These are phyloP conservation scores for Obelidium mucronatum DNA, from an alignment of 192 early-diverging fungal species.

Conservation along the genomic window DNA sequence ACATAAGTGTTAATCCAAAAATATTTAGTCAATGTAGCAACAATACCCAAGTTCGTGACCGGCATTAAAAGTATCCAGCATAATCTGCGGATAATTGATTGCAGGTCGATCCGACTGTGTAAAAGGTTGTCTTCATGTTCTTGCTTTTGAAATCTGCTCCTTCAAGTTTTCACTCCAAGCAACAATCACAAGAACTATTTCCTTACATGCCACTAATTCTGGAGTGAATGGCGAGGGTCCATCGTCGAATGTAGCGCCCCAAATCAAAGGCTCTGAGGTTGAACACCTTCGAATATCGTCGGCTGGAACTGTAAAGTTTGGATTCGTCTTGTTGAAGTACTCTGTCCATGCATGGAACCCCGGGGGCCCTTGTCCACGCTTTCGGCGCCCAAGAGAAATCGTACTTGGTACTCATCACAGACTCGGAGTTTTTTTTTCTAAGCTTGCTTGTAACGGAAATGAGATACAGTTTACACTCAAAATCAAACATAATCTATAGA, in stretches of 20 bases:
- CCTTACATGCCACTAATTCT: background rate
- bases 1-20: background rate
- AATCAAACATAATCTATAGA: no score
- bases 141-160: background rate
- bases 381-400: background rate
- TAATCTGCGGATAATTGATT: slow-evolving; percentile 49
- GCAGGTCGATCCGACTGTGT: slow-evolving; percentile 58
- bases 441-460: no score
- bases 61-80: slow-evolving; percentile 52
- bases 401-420: no score
- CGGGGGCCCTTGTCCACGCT: background rate
- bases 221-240: slow-evolving; percentile 8
- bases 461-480: no score
- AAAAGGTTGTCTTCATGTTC: slow-evolving; percentile 45
- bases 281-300: slow-evolving; percentile 36
- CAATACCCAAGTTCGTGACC: slow-evolving; percentile 52
- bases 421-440: no score
- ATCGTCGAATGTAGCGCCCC: slow-evolving; percentile 46
- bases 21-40: background rate
- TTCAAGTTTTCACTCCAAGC: no score
- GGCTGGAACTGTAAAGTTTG: background rate
- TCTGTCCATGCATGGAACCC: background rate
- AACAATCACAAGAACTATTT: background rate
- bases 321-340: slow-evolving; percentile 2
- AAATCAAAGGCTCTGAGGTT: slow-evolving; percentile 7